Base-by-base conservation (phyloP, 75 land plant species). In the Sequoiadendron giganteum region DNA sequence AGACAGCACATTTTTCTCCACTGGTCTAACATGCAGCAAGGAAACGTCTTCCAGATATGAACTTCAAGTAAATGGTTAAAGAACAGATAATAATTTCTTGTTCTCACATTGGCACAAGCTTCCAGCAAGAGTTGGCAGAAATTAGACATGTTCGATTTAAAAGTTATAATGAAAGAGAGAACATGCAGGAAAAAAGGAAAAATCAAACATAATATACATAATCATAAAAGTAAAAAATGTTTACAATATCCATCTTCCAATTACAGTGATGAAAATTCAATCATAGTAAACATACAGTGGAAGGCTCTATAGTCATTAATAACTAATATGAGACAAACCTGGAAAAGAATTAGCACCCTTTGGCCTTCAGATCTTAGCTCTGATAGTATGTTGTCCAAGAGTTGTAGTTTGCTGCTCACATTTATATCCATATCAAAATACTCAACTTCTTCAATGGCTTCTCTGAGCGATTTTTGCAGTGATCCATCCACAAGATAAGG, bases 321-420 rank as follows among this genome's bases (percentile, higher is more conserved):
- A 2, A 82, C 30, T 21, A 79, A 40, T 82, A 82, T 47, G 10
- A 10, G 25, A 82, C 84, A 40, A 84, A 94, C 99, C 96, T 97
- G 97, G 73, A 91, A 93, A 85, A 97, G 90, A 78, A 97, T 90
- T 38, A 95, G 49, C 11, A 85, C 94, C 86, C 90, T 91, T 45
- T 86, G 65, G 40, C 89, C 91, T 85, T 43, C 85, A 3, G 75
- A 65, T 42, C 90, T 92, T 3, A 93, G 88, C 87, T 91, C 91
- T 65, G 89, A 79, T 25, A 98, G 90, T 85, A 98, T 91, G 48
- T 86, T 90, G 80, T 98, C 97, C 77, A 98, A 91, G 85, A 97
- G 86, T 43, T 90, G 93, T 48, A 98, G 85, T 89, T 98, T 98
- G 81, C 99, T 99, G 89, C 99, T 95, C 21, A 94, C 96, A 85